A percentile compares a stretch with the other conserved stretches of the same genome.
These are phyloP conservation scores for Pseudopyricularia cyperi DNA, from an alignment of 2,329 filamentous ascomycete genomes.

Conservation along the genomic window DNA sequence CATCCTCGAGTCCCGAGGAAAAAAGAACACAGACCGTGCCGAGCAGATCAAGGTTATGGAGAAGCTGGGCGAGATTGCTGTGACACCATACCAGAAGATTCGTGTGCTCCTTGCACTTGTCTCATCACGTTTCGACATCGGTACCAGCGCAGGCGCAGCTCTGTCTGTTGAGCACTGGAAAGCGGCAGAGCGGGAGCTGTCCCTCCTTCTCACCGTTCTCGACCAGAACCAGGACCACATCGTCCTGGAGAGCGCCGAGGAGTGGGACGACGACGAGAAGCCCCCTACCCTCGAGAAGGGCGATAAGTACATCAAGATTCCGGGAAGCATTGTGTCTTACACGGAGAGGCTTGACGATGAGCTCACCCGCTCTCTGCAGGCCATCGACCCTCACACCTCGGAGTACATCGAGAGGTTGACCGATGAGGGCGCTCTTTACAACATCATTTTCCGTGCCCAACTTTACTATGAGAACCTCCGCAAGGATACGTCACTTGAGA, in stretches of 20 bases:
- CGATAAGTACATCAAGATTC: conserved; percentile 77
- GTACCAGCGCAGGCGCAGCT: conserved; percentile 59
- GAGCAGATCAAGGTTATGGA: conserved; percentile 98
- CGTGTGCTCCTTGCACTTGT: conserved; percentile 84
- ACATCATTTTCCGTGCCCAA: conserved; percentile 75
- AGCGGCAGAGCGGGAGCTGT: conserved; percentile 76
- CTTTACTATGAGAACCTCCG: conserved; percentile 78
- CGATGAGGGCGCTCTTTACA: conserved; percentile 84
- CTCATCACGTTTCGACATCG: conserved; percentile 88
- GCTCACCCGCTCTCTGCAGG: conserved; percentile 90
- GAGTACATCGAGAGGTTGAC: conserved; percentile 94
- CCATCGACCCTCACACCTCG: conserved; percentile 94
- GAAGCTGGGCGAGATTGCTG: conserved; percentile 80
- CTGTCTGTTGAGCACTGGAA: conserved; percentile 99
- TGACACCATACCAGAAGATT: conserved; percentile 85
- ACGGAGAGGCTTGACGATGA: conserved; percentile 94
- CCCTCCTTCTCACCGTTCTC: conserved; percentile 62
- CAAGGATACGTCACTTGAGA: conserved; percentile 56
- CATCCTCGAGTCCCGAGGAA: conserved; percentile 90
- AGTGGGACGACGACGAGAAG: conserved; percentile 99
- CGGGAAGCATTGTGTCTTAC: conserved; percentile 88
- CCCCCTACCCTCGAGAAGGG: conserved; percentile 58
- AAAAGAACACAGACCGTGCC: conserved; percentile 92
- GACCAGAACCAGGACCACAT: conserved; percentile 70
- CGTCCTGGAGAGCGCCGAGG: conserved; percentile 83